Evolutionary conservation across 2,329 filamentous ascomycete species (phyloP).

Genomic region (Exserohilum turcica): DNA sequence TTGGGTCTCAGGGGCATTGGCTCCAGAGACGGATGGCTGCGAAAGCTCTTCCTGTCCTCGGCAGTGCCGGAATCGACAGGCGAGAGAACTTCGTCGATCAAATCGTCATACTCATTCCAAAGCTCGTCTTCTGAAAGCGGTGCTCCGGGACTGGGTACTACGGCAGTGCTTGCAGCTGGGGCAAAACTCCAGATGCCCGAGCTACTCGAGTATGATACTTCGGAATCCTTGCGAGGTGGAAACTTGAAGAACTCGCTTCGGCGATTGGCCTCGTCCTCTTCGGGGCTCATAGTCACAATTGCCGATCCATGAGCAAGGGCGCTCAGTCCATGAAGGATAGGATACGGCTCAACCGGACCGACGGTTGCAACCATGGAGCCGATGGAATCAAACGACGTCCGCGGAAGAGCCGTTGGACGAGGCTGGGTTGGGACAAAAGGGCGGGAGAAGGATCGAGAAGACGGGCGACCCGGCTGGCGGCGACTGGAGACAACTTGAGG

Average conservation of each 20-base stretch:
- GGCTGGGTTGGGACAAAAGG: slow-evolving; percentile 67
- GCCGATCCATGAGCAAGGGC: slow-evolving; percentile 47
- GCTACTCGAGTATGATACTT: slow-evolving; percentile 67
- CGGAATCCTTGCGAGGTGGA: slow-evolving; percentile 73
- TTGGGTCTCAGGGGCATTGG: slow-evolving; percentile 37
- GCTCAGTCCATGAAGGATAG: slow-evolving; percentile 41
- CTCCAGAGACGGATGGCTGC: slow-evolving; percentile 36
- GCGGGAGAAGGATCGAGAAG: slow-evolving; percentile 81
- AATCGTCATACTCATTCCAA: slow-evolving; percentile 92
- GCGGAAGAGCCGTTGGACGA: slow-evolving; percentile 37
- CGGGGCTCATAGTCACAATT: slow-evolving; percentile 42
- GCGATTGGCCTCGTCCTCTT: slow-evolving; percentile 38
- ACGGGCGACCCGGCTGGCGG: slow-evolving; percentile 66
- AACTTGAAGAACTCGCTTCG: slow-evolving; percentile 73
- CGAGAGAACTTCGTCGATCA: slow-evolving; percentile 73
- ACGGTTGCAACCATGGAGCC: slow-evolving; percentile 34
- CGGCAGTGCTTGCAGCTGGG: slow-evolving; percentile 63
- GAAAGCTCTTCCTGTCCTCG: slow-evolving; percentile 15
- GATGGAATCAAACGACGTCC: slow-evolving; percentile 43
- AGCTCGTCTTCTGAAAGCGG: slow-evolving; percentile 81
- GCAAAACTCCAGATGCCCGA: slow-evolving; percentile 66
- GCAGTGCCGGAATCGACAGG: slow-evolving; percentile 36
- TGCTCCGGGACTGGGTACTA: slow-evolving; percentile 66
- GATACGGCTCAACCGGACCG: slow-evolving; percentile 42
- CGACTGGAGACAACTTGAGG: slow-evolving; percentile 75